Evolutionary conservation across 2,329 filamentous ascomycete species (phyloP), one percentile per base, ranked within the genome.

Genomic region (Raffaelea albimanens): DNA sequence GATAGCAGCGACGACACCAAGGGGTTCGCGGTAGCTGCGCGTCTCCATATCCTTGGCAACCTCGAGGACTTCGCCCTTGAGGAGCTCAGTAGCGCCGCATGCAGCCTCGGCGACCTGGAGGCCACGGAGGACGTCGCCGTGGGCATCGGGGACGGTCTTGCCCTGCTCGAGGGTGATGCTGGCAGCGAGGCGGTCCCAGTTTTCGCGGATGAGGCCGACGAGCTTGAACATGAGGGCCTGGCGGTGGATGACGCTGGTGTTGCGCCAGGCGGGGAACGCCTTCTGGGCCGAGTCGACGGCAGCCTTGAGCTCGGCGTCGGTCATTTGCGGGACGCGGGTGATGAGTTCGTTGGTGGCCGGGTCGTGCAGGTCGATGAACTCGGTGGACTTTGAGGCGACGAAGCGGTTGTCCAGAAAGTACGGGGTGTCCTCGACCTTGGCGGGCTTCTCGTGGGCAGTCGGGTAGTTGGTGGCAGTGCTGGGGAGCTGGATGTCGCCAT

Each of bases 21-120:
- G 68, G 50, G 87, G 85, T 73, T 93, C 87, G 52, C 80, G 78
- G 65, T 93, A 93, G 50, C 79, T 85, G 61, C 85, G 72, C 25
- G 87, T 93, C 72, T 93, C 87, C 87, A 93, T 93, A 59, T 93
- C 87, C 73, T 87, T 90, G 47, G 86, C 79, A 13, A 93, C 87
- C 70, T 93, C 87, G 31, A 93, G 73, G 40, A 93, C 74, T 68
- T 93, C 86, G 36, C 87, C 87, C 63, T 86, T 87, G 65, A 93
- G 74, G 63, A 90, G 78, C 57, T 87, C 87, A 1, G 87, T 85
- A 47, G 88, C 88, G 43, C 76, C 84, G 60, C 86, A 87, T 20
- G 87, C 83, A 7, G 84, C 85, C 72, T 93, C 87, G 3, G 87
- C 87, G 22, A 93, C 87, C 71, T 93, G 87, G 50, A 93, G 72